Conservation (phyloP, 2,329 filamentous ascomycete species). For the Cordyceps fumosorosea region DNA sequence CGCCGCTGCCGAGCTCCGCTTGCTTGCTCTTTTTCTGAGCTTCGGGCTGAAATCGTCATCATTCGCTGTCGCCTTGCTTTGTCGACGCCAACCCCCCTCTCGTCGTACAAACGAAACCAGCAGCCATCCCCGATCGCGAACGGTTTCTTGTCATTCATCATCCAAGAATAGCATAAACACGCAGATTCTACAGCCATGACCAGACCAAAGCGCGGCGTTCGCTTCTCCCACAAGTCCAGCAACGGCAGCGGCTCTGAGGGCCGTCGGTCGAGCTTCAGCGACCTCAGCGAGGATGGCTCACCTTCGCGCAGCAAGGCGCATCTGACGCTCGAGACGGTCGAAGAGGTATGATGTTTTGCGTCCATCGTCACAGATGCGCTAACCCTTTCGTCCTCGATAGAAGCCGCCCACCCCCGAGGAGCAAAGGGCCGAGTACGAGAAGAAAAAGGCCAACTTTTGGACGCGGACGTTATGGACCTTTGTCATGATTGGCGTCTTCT, state of each 20-base stretch:
- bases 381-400: constrained; percentile 22
- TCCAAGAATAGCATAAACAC: not conserved
- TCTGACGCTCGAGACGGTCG: constrained; percentile 26
- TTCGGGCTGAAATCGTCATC: constrained; percentile 2
- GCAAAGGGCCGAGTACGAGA: constrained; percentile 70
- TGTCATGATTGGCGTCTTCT: constrained; percentile 93
- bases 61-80: not conserved
- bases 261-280: constrained; percentile 64
- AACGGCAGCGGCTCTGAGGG: constrained; percentile 44
- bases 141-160: not conserved
- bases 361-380: not conserved
- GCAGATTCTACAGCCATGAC: constrained; percentile 22
- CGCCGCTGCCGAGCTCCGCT: not conserved
- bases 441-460: constrained; percentile 98
- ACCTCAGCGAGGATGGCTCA: constrained; percentile 52
- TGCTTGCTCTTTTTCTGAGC: not conserved
- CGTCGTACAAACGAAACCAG: not conserved
- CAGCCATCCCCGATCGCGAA: not conserved
- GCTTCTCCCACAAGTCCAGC: constrained; percentile 45
- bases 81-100: not conserved
- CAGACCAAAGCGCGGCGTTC: constrained; percentile 43
- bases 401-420: constrained; percentile 37
- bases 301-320: constrained; percentile 23
- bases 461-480: constrained; percentile 96
- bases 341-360: constrained; percentile 24